phyloP scores from a whole-genome alignment of 2,329 filamentous ascomycete species.

The Rugonectria rugulosa region DNA sequence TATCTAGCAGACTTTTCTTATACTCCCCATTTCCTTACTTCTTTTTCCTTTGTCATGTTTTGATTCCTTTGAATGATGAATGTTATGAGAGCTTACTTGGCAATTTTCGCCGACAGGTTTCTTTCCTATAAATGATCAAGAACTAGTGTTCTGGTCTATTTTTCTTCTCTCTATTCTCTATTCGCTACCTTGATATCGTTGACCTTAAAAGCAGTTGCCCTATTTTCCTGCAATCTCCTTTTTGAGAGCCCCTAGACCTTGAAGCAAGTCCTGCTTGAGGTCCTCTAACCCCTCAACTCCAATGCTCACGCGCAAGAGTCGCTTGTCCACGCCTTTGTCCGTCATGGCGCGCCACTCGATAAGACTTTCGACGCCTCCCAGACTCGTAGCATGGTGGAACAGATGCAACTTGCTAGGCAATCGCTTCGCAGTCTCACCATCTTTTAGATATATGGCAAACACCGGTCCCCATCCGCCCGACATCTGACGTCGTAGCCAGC shows the following conservation, averaged over 20 bases:
- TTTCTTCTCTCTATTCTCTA: constrained; percentile 5
- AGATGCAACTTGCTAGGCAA: constrained; percentile 81
- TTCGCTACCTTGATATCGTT: no score
- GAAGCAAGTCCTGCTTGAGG: constrained; percentile 75
- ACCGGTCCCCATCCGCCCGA: constrained; percentile 89
- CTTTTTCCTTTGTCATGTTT: background rate
- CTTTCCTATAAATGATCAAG: no score
- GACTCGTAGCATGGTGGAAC: constrained; percentile 93
- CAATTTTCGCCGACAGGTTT: no score
- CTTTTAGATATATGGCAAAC: constrained; percentile 76
- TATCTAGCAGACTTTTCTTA: background rate
- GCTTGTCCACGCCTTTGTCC: constrained; percentile 74
- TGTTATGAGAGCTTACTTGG: background rate
- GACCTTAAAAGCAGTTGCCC: background rate
- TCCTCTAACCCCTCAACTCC: constrained; percentile 90
- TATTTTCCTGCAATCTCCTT: constrained; percentile 12
- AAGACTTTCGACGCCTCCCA: constrained; percentile 93
- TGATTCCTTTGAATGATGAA: constrained; percentile 1
- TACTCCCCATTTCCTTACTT: background rate
- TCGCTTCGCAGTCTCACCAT: constrained; percentile 65
- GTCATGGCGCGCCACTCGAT: constrained; percentile 97
- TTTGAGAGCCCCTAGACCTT: constrained; percentile 67
- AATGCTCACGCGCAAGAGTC: constrained; percentile 81
- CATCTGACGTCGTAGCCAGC: constrained; percentile 89
- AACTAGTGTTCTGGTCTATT: background rate